phyloP scores from a whole-genome alignment of 345 rosid species.

The Ceriops decandra region DNA sequence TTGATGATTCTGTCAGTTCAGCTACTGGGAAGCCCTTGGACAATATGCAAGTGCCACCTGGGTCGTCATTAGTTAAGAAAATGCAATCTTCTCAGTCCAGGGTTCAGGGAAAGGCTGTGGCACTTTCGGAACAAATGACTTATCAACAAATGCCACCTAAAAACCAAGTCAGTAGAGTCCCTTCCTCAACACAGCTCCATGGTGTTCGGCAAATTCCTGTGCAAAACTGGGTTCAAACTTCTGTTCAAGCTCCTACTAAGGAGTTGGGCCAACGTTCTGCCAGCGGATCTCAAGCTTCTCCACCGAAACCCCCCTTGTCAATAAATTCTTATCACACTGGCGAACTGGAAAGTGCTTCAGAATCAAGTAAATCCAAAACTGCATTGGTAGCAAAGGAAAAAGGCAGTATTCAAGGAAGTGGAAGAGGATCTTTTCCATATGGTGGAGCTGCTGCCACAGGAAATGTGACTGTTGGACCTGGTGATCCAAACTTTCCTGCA shows the following conservation, averaged over 20 bases:
- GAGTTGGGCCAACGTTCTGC: conserved; percentile 44
- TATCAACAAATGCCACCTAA: conserved; percentile 42
- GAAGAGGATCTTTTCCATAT: conserved; percentile 62
- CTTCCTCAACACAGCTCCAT: conserved; percentile 39
- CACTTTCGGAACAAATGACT: conserved; percentile 42
- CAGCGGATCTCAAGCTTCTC: conserved; percentile 58
- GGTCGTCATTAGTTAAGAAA: conserved; percentile 33
- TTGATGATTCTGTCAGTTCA: conserved; percentile 41
- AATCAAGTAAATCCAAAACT: conserved; percentile 48
- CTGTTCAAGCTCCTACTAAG: conserved; percentile 48
- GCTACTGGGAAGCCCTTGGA: conserved; percentile 45
- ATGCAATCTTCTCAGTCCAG: conserved; percentile 46
- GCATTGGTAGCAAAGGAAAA: conserved; percentile 65
- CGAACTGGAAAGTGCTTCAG: conserved; percentile 53
- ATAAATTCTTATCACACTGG: conserved; percentile 45
- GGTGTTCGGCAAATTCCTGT: conserved; percentile 36
- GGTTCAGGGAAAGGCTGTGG: conserved; percentile 53
- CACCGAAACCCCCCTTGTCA: conserved; percentile 45
- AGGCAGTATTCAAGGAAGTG: conserved; percentile 54
- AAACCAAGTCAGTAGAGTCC: conserved; percentile 44
- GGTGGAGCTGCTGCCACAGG: conserved; percentile 69
- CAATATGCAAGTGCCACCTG: conserved; percentile 27
- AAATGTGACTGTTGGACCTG: conserved; percentile 51
- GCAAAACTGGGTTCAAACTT: conserved; percentile 41
- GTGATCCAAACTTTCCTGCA: conserved; percentile 70